Conservation (phyloP, 345 rosid species). For the Aethionema arabicum region DNA sequence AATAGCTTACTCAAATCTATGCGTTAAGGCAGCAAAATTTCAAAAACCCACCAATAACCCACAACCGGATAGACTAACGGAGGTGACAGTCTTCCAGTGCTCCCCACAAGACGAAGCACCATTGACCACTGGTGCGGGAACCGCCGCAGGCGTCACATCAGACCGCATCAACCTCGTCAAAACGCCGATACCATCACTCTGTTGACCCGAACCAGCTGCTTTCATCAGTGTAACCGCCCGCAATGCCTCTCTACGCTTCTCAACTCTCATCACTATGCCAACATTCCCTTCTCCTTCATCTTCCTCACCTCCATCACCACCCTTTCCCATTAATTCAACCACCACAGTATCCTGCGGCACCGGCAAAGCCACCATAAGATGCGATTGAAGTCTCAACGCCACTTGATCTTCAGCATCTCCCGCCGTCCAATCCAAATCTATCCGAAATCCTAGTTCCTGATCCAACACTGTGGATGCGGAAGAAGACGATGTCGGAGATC, state of each 20-base stretch:
- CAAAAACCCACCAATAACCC: constrained; percentile 40
- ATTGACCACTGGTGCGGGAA: constrained; percentile 38
- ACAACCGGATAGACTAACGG: constrained; percentile 71
- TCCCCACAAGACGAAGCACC: constrained; percentile 46
- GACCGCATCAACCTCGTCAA: constrained; percentile 69
- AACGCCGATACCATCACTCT: constrained; percentile 78
- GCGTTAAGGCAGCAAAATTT: not conserved
- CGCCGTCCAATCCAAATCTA: constrained; percentile 87
- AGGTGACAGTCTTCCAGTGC: constrained; percentile 81
- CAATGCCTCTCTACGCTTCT: constrained; percentile 78
- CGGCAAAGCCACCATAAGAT: constrained; percentile 92
- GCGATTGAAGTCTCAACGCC: constrained; percentile 80
- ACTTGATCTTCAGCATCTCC: constrained; percentile 93
- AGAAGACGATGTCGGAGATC: constrained; percentile 42
- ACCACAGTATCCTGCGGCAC: constrained; percentile 74
- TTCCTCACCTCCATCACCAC: constrained; percentile 7
- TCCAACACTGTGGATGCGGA: constrained; percentile 47
- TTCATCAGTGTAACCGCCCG: constrained; percentile 65
- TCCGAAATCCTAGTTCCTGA: constrained; percentile 62
- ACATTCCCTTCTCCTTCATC: constrained; percentile 44
- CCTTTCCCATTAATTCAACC: constrained; percentile 46
- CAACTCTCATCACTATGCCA: constrained; percentile 66
- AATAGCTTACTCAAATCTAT: not conserved
- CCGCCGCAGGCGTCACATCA: constrained; percentile 45
- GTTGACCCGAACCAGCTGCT: constrained; percentile 76